Base-by-base conservation (phyloP, 2,329 filamentous ascomycete genomes). In the Cucurbitaria berberidis region DNA sequence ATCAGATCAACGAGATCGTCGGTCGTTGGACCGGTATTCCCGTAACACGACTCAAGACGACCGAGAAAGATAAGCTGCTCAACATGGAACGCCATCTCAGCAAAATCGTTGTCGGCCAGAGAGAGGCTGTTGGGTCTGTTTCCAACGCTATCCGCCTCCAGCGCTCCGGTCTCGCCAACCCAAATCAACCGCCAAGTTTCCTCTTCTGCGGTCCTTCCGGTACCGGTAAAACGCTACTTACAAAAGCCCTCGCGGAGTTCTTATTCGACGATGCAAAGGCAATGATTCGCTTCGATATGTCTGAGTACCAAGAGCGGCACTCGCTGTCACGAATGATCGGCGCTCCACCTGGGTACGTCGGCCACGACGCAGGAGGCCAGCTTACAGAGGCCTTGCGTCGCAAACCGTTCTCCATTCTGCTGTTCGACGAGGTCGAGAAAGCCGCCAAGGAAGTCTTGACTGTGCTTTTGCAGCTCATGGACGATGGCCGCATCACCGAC, bases 271-370 rank as follows among this genome's bases (percentile, higher is more conserved):
- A 99, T 66, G 80, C 93, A 22, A 97, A 97, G 80, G 82, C 93
- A 29, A 98, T 99, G 95, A 96, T 99, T 67, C 89, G 95, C 34
- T 96, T 99, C 79, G 95, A 99, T 74, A 99, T 99, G 95, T 98
- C 93, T 5, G 95, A 99, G 77, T 99, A 99, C 76, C 96, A 99
- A 77, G 95, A 99, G 77, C 89, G 93, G 5, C 95, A 99, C 75
- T 89, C 93, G 0, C 85, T 99, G 13, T 96, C 91, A 74, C 87
- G 95, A 55, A 97, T 99, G 91, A 99, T 99, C 66, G 95, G 95
- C 73, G 93, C 95, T 18, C 95, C 95, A 18, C 95, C 95, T 4
- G 95, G 95, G 60, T 99, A 99, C 64, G 93, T 99, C 54, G 95
- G 95, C 15, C 93, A 99, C 73, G 95, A 99, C 70, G 87, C 95